Base-by-base conservation (phyloP, 495 filamentous ascomycete species). In the Aspergillus asperescens region DNA sequence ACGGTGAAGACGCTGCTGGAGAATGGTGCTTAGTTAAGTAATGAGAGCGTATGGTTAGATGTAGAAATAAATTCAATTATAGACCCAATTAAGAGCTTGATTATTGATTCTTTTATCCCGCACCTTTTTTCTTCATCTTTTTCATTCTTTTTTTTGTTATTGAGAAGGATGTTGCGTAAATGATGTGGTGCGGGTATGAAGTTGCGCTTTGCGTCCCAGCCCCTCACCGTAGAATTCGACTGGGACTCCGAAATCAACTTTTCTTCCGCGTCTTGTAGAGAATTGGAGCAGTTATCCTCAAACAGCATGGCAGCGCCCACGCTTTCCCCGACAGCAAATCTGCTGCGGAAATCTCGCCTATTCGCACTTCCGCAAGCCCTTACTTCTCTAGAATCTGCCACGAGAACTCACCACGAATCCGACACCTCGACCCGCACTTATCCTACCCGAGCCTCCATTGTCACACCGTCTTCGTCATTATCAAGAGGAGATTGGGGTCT, bases 401-500 rank as follows among this genome's bases (percentile, higher is more conserved):
- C 77, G 10, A 75, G 68, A 46, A 60, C 59, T 22, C 73, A 66
- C 42, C 69, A 60, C 56, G 63, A 70, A 46, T 86, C 85, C 28
- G 70, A 82, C 38, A 86, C 85, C 20, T 82, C 87, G 24, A 94
- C 92, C 23, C 71, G 80, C 16, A 80, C 81, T 51, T 84, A 85
- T 70, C 93, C 93, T n/a, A 89, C 81, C 51, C 81, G 87, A 62
- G 88, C 90, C 56, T 79, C 88, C 55, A 88, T 99, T 62, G 85
- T 88, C 15, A 95, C 91, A 1, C 84, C 90, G 2, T 61, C 68
- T 5, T 77, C 85, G 19, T 90, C 92, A n/a, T 78, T 89, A 28
- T 63, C 70, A 18, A 77, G 79, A 56, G 93, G 93, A 18, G 93
- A 97, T 62, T 99, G 93, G 94, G 93, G 93, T 20, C 72, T 97